These are phyloP conservation scores for Talaromyces ruber DNA, from an alignment of 495 filamentous ascomycete species.

Conservation along the genomic window DNA sequence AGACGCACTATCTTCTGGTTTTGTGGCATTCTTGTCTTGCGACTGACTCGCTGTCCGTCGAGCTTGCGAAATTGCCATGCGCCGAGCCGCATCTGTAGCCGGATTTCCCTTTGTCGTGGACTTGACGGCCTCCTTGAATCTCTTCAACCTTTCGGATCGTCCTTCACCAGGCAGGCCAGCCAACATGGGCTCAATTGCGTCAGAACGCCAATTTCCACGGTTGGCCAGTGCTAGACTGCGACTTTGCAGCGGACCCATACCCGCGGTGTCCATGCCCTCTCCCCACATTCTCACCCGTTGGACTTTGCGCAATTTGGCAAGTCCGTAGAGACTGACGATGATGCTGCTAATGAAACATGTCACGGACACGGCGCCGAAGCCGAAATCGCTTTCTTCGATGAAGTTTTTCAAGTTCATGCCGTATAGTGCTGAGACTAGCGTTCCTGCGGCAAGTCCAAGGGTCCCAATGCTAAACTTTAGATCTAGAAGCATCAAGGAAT, in stretches of 20 bases:
- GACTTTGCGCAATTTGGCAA: slow-evolving; percentile 73
- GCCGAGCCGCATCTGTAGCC: neutral
- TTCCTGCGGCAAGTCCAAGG: slow-evolving; percentile 82
- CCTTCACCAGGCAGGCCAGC: slow-evolving; percentile 37
- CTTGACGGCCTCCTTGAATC: slow-evolving; percentile 28
- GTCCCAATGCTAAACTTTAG: slow-evolving; percentile 95
- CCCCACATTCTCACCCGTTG: slow-evolving; percentile 87
- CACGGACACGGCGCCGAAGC: slow-evolving; percentile 66
- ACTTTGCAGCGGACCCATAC: slow-evolving; percentile 19
- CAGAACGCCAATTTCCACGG: slow-evolving; percentile 37
- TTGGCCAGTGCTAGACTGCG: slow-evolving; percentile 19
- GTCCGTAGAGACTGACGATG: slow-evolving; percentile 69
- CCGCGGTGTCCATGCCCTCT: slow-evolving; percentile 21
- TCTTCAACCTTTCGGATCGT: slow-evolving; percentile 32
- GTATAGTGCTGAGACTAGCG: slow-evolving; percentile 92
- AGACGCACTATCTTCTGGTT: neutral
- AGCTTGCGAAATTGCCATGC: neutral
- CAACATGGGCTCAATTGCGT: slow-evolving; percentile 38
- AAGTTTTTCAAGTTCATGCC: slow-evolving; percentile 99
- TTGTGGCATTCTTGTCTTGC: neutral
- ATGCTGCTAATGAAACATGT: slow-evolving; percentile 64
- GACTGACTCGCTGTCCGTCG: neutral
- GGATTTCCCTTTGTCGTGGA: slow-evolving; percentile 10
- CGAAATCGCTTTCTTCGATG: slow-evolving; percentile 89
- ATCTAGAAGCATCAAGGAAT: slow-evolving; percentile 95